phyloP scores from a whole-genome alignment of 2,329 filamentous ascomycete genomes.

The Tolypocladium pustulatum region DNA sequence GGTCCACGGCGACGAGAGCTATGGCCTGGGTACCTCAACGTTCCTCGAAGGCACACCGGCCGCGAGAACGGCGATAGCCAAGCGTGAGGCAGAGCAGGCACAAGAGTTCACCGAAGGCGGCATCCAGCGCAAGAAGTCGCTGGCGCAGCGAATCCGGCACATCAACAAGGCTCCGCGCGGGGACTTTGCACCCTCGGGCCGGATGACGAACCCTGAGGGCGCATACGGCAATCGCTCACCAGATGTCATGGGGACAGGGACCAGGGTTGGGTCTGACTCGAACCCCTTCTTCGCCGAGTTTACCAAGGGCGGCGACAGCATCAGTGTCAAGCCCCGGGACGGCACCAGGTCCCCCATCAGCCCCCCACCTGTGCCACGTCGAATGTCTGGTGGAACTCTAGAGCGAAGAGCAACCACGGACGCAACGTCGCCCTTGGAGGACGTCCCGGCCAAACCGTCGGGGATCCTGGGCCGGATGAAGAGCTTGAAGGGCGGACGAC shows the following conservation, averaged over 20 bases:
- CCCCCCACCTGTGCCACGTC: conserved; percentile 38
- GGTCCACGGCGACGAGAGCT: conserved; percentile 73
- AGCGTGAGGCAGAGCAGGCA: conserved; percentile 58
- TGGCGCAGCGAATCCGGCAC: conserved; percentile 82
- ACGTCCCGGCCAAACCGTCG: conserved; percentile 33
- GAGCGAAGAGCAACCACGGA: conserved; percentile 59
- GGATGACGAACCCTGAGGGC: conserved; percentile 46
- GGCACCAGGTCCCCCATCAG: conserved; percentile 40
- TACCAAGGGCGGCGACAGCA: conserved; percentile 42
- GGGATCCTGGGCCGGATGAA: conserved; percentile 73
- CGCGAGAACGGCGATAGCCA: conserved; percentile 66
- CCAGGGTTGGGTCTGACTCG: conserved; percentile 23
- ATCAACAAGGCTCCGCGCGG: conserved; percentile 59
- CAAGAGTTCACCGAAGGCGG: conserved; percentile 48
- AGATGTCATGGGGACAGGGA: conserved; percentile 22
- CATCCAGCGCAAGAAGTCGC: conserved; percentile 82
- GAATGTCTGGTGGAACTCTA: conserved; percentile 31
- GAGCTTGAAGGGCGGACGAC: conserved; percentile 63
- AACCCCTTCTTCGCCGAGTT: conserved; percentile 86
- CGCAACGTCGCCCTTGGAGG: conserved; percentile 22
- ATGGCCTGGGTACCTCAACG: conserved; percentile 85
- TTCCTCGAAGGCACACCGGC: conserved; percentile 93
- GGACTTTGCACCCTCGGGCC: conserved; percentile 46
- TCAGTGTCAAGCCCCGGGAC: conserved; percentile 31
- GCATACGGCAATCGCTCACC: conserved; percentile 31